Percentiles rank a stretch among this genome's conserved stretches.
phyloP scores from a whole-genome alignment of 176 grass and related monocot genomes.

The Eragrostis nindensis region DNA sequence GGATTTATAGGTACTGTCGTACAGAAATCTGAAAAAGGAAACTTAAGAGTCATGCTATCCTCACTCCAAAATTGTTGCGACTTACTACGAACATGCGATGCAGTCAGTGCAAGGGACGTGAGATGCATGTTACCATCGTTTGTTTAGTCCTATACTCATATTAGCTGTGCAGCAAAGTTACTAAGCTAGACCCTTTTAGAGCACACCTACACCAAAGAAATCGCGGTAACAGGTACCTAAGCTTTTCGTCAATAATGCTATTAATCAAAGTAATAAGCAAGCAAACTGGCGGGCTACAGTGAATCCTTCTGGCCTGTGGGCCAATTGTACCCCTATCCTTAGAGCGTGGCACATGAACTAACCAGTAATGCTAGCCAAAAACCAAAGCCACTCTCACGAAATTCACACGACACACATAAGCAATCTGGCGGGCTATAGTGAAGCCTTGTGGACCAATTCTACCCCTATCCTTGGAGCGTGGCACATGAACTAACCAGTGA shows the following conservation, averaged over 20 bases:
- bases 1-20: background rate
- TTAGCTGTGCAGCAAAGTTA: background rate
- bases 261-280: background rate
- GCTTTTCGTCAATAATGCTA: background rate
- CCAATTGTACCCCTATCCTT: background rate
- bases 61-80: background rate
- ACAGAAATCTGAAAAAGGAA: background rate
- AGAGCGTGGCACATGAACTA: background rate
- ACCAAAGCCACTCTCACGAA: background rate
- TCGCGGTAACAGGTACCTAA: constrained; percentile 28
- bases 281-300: background rate
- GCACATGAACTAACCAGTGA: background rate
- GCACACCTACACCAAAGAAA: background rate
- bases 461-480: background rate
- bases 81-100: background rate
- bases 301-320: constrained; percentile 8
- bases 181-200: background rate
- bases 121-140: background rate
- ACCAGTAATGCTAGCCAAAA: background rate
- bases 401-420: constrained; percentile 5
- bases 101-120: background rate
- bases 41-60: background rate
- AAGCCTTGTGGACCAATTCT: constrained; percentile 3
- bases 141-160: background rate
- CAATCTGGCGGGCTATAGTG: background rate